Evolutionary conservation across 306 rosid species (phyloP), one percentile per base, ranked within the genome.

Genomic region (Pterocarpus santalinus): DNA sequence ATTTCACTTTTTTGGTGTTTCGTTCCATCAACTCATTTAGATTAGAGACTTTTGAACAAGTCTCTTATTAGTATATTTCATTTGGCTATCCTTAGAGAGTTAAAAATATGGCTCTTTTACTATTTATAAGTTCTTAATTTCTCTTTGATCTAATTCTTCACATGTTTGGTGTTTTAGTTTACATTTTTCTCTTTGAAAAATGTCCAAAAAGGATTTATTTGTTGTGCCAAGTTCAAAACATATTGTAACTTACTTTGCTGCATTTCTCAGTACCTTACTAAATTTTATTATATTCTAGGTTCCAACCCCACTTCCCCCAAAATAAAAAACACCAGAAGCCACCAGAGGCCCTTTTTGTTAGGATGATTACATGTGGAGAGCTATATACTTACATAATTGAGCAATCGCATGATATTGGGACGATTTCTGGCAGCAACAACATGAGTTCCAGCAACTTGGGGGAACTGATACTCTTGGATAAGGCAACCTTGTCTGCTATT

Each of bases 371-470:
- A 49, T 76, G 7, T 47, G 49, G 75, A 46, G 60, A 70, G 71
- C 65, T 8, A 57, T 70, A 76, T 60, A 86, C 99, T 83, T 86
- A 96, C 99, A 87, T 84, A 96, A 80, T 39, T 80, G 34, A 96
- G 97, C 80, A 96, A 55, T 63, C 97, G 85, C 38, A 35, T 57
- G 80, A 87, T 87, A 72, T 74, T 81, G 69, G 90, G 89, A 80
- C 95, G 98, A 76, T 79, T 85, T 68, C 51, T 88, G 69, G 92
- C 95, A 85, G 97, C 86, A 77, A 90, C 90, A 67, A 86, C 89
- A 86, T 88, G 97, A 74, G 73, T 86, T 77, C 97, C 94, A 85
- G 91, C 89, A 84, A 90, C 88, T 81, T 90, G 97, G 56, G 98
- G 13, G 98, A 91, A 80, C 85, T 85, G 81, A 87, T 78, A 76